Percentiles rank a stretch among this genome's conserved stretches.
Conservation (phyloP, 1,284 basidiomycete species). For the Leccinum laetum region DNA sequence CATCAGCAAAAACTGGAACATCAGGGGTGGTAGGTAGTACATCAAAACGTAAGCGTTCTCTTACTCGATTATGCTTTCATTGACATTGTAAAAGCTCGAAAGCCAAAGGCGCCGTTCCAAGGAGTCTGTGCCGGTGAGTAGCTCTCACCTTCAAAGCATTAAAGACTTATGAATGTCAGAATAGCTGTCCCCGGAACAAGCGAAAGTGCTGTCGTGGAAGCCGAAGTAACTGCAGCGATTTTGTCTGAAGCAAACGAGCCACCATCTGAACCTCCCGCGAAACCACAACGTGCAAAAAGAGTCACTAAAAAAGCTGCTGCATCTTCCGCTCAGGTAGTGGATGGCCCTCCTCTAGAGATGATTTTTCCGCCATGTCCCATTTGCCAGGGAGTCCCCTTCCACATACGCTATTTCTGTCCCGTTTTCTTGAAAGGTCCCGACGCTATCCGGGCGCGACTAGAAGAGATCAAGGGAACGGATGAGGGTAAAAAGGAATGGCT, state of each 20-base stretch:
- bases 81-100: constrained; percentile 17
- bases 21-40: neutral
- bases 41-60: constrained; percentile 14
- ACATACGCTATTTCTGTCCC: constrained; percentile 43
- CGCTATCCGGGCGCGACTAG: constrained; percentile 40
- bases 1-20: neutral
- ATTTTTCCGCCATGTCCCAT: constrained; percentile 36
- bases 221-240: constrained; percentile 27
- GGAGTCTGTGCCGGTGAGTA: constrained; percentile 25
- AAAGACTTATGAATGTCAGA: constrained; percentile 23
- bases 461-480: constrained; percentile 33
- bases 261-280: constrained; percentile 11
- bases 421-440: constrained; percentile 37
- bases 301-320: constrained; percentile 4
- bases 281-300: constrained; percentile 14
- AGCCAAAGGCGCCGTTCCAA: neutral
- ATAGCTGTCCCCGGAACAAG: constrained; percentile 28
- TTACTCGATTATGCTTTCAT: neutral
- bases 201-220: constrained; percentile 17
- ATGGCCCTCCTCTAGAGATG: neutral
- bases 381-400: constrained; percentile 38
- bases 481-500: constrained; percentile 25
- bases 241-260: constrained; percentile 7
- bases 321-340: neutral
- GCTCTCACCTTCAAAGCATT: constrained; percentile 5